Percentiles rank a stretch among this genome's conserved stretches.
Evolutionary conservation across 108 stramenopile species (phyloP).

Genomic region (Fragilaria crotonensis): DNA sequence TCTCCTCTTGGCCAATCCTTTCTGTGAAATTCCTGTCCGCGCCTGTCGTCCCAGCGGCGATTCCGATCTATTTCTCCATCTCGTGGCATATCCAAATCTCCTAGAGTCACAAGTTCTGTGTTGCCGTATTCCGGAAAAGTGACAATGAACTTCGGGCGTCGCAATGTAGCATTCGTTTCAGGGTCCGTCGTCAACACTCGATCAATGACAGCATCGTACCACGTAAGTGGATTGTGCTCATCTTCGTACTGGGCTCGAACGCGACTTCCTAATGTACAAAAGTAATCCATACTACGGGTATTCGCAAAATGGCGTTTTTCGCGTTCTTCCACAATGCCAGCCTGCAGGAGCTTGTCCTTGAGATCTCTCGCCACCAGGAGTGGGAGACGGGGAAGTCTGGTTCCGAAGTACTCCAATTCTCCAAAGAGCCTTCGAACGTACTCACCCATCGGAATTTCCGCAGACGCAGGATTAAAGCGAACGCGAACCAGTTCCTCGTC

Average conservation of each 20-base stretch:
- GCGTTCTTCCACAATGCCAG: conserved; percentile 80
- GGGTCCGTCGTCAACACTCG: conserved; percentile 60
- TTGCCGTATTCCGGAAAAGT: conserved; percentile 96
- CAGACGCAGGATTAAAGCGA: conserved; percentile 27
- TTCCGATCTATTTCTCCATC: conserved; percentile 2
- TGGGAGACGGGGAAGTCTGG: conserved; percentile 90
- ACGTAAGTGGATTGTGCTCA: conserved; percentile 90
- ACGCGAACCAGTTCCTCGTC: conserved; percentile 71
- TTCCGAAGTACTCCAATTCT: conserved; percentile 87
- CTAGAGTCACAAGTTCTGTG: conserved; percentile 79
- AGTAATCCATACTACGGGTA: conserved; percentile 53
- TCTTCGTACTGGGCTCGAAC: conserved; percentile 91
- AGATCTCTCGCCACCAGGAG: conserved; percentile 84
- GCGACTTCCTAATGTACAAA: conserved; percentile 56
- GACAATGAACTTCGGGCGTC: conserved; percentile 80
- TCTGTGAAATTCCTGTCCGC: conserved; percentile 6
- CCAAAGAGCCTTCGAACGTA: conserved; percentile 67
- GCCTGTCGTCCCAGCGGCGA: conserved; percentile 3
- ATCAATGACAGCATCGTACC: conserved; percentile 95
- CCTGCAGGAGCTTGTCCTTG: conserved; percentile 85
- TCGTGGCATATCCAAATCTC: conserved; percentile 75
- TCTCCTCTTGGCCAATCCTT: conserved; percentile 1
- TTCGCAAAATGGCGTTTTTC: conserved; percentile 62
- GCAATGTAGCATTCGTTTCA: conserved; percentile 41
- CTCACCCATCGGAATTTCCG: conserved; percentile 63